Evolutionary conservation across 768 basidiomycete genomes (phyloP).

Genomic region (Cystobasidium onofrii): DNA sequence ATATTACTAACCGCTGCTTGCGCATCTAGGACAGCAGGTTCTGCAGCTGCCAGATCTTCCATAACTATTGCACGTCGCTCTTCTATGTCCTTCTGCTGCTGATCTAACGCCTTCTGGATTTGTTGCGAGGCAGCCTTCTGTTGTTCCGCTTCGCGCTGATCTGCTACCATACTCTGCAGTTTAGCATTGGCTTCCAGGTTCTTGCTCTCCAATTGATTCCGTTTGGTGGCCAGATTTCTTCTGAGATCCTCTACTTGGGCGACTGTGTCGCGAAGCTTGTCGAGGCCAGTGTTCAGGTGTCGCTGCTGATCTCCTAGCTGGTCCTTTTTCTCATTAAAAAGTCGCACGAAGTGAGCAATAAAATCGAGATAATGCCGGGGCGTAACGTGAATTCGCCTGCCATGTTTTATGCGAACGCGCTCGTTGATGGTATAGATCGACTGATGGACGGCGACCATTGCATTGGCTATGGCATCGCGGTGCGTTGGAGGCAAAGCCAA

Average conservation of each 20-base stretch:
- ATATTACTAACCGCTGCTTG: constrained; percentile 95
- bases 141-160: constrained; percentile 97
- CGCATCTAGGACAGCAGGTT: constrained; percentile 91
- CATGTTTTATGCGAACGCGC: constrained; percentile 79
- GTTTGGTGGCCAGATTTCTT: constrained; percentile 87
- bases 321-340: constrained; percentile 92
- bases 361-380: constrained; percentile 98
- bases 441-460: constrained; percentile 80
- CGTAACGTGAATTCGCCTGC: constrained; percentile 93
- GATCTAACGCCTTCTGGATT: constrained; percentile 84
- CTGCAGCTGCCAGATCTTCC: constrained; percentile 92
- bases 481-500: constrained; percentile 79
- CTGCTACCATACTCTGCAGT: constrained; percentile 91
- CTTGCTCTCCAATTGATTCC: constrained; percentile 84
- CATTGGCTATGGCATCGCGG: constrained; percentile 84
- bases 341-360: constrained; percentile 91
- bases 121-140: constrained; percentile 94
- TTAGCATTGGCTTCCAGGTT: constrained; percentile 94
- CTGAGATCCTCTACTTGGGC: constrained; percentile 93
- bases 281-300: constrained; percentile 93
- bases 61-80: constrained; percentile 81
- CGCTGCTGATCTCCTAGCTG: constrained; percentile 97
- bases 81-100: constrained; percentile 81
- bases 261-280: constrained; percentile 91
- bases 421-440: constrained; percentile 82